Base-by-base conservation (phyloP, 2,329 filamentous ascomycete genomes). In the Hypoxylon sp. region DNA sequence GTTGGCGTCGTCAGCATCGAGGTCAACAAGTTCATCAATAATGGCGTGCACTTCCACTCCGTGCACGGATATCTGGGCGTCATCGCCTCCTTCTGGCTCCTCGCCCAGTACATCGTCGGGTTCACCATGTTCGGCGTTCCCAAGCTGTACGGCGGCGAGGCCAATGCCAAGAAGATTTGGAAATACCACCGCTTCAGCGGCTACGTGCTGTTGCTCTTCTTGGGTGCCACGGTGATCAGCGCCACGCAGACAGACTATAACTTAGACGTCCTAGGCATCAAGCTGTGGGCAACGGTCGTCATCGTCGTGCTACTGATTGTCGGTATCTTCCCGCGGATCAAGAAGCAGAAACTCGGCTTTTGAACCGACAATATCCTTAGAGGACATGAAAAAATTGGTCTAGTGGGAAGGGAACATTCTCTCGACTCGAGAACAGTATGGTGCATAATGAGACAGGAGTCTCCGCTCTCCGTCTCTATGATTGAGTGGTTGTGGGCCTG, bases 161-260 rank as follows among this genome's bases (percentile, higher is more conserved):
- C 93, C 25, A 89, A 89, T 2, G 95, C 94, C 19, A 97, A 94
- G 85, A 84, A 84, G 23, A 79, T 97, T 45, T 98, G 95, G 85
- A 98, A 97, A 81, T 97, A 94, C 75, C 96, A 98, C 79, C 89
- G 95, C 30, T 81, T 87, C 59, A 86, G 85, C 21, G 96, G 95
- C 1, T 98, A 99, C 77, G 71, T 89, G 6, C 82, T 94, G 64
- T 81, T 95, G 59, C 75, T 90, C 55, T 75, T 97, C 73, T 84
- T 95, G 68, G 80, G 97, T 68, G 89, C 87, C 9, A 96, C 94
- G 0, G 86, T 97, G 41, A 82, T 86, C 52, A 90, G 91, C 23
- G 93, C 94, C 1, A 93, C 90, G 2, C 85, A 90, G 80, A 98
- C 95, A 1, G 84, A 86, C 34, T 98, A 91, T 79, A 93, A 91